Evolutionary conservation across 1,139 yeast genomes (phyloP), one percentile per base, ranked within the genome.

Genomic region (Saccharomyces hybrid): DNA sequence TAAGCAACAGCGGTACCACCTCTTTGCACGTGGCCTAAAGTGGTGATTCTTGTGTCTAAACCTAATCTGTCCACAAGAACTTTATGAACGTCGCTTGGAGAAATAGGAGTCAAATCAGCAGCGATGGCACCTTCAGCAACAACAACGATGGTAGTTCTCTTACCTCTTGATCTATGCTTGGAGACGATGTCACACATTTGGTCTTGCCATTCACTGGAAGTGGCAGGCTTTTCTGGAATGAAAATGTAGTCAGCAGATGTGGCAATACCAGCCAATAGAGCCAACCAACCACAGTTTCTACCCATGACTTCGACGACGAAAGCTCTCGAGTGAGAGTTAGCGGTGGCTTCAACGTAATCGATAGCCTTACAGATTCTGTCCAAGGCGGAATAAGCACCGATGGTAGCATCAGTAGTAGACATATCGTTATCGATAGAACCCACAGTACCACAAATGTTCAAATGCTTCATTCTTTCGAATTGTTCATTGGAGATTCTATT

Each of bases 291-390:
- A 77, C 99, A 93, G 73, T 93, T 96, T 71, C 99, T 84, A 56
- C 99, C 99, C 99, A 93, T 93, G 52, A 93, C 99, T 73, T 93
- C 99, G 57, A 93, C 89, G 49, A 93, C 96, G 71, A 93, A 93
- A 5, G 99, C 99, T 70, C 99, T 83, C 21, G 97, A 89, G 71
- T 93, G 99, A 5, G 98, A 91, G 64, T 88, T 82, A 21, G 99
- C 99, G 38, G 99, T 93, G 50, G 97, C 96, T 71, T 91, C 97
- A 64, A 93, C 93, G 73, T 62, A 62, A 72, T 93, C 98, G 61
- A 91, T 88, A 73, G 91, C 87, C 71, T 88, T 89, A 70, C 96
- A 86, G 67, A 93, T 93, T 72, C 99, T 80, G 63, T 88, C 96
- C 64, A 93, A 79, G 12, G 98, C 88, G 2, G 97, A 90, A 72